Conservation (phyloP, 1,284 basidiomycete genomes). For the Apiotrichum akiyoshidainum region DNA sequence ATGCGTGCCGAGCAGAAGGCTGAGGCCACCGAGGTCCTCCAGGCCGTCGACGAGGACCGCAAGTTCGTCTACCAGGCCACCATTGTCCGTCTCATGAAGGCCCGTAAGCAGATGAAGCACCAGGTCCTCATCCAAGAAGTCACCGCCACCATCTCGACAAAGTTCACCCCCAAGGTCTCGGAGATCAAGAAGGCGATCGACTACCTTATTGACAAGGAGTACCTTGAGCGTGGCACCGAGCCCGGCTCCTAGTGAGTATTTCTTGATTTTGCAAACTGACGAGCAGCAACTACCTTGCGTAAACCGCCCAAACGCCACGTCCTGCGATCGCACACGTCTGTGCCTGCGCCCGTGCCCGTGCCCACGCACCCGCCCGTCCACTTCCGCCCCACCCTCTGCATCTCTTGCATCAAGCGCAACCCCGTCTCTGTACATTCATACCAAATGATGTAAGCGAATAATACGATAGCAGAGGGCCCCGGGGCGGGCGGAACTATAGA, state of each 20-base stretch:
- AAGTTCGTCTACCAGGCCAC: conserved; percentile 97
- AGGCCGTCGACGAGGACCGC: conserved; percentile 95
- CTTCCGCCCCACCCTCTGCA: neutral
- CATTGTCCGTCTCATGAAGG: conserved; percentile 98
- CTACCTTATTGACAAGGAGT: conserved; percentile 93
- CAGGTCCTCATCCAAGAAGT: conserved; percentile 91
- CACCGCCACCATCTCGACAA: conserved; percentile 72
- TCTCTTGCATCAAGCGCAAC: conserved; percentile 3
- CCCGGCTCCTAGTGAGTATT: conserved; percentile 34
- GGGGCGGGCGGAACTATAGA: neutral
- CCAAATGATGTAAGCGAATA: conserved; percentile 6
- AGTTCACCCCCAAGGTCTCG: conserved; percentile 46
- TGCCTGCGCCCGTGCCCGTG: too few species aligned
- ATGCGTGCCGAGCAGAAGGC: conserved; percentile 93
- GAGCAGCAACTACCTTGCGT: conserved; percentile 32
- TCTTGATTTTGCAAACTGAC: neutral
- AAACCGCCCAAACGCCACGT: conserved; percentile 13
- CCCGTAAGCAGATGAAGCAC: conserved; percentile 93
- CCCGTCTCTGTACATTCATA: conserved; percentile 8
- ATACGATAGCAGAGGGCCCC: neutral
- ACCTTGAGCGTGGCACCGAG: conserved; percentile 86
- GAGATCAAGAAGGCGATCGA: conserved; percentile 79
- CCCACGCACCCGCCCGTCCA: neutral
- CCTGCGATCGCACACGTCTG: neutral
- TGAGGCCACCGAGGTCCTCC: conserved; percentile 84